Conservation (phyloP, 164 flowering plant genomes). For the Kalanchoe fedtschenkoi region DNA sequence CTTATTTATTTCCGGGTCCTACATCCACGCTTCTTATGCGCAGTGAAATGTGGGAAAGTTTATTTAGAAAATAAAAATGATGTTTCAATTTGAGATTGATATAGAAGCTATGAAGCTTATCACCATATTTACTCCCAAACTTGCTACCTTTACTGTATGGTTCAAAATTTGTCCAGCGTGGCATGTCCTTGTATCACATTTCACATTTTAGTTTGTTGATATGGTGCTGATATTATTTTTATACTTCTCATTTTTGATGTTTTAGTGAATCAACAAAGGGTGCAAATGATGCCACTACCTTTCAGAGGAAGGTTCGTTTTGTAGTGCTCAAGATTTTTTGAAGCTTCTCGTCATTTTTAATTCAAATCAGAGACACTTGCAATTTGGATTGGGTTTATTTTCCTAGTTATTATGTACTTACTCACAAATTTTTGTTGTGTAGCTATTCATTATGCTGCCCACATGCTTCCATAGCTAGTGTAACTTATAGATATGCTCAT, state of each 20-base stretch:
- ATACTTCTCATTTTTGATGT: slow-evolving; percentile 3
- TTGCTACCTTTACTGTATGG: background rate
- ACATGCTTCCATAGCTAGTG: background rate
- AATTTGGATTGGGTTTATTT: background rate
- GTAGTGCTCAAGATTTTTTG: background rate
- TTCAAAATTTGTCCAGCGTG: background rate
- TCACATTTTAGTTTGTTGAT: background rate
- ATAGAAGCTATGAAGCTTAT: background rate
- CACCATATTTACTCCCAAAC: background rate
- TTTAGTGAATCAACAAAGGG: slow-evolving; percentile 96
- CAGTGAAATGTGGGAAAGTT: background rate
- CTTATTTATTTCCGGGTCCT: background rate
- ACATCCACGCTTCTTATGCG: background rate
- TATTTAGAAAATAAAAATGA: background rate
- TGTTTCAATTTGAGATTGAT: background rate
- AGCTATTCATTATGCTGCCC: background rate
- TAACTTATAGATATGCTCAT: background rate
- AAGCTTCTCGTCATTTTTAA: background rate
- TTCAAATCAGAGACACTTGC: background rate
- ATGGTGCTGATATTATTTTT: background rate
- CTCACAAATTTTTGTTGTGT: background rate
- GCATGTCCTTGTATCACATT: background rate
- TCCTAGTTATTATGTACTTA: background rate
- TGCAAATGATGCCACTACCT: slow-evolving; percentile 94
- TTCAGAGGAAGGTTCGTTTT: slow-evolving; percentile 79